Evolutionary conservation across 1,139 yeast species (phyloP).

Genomic region (Suhomyces bokatorum): DNA sequence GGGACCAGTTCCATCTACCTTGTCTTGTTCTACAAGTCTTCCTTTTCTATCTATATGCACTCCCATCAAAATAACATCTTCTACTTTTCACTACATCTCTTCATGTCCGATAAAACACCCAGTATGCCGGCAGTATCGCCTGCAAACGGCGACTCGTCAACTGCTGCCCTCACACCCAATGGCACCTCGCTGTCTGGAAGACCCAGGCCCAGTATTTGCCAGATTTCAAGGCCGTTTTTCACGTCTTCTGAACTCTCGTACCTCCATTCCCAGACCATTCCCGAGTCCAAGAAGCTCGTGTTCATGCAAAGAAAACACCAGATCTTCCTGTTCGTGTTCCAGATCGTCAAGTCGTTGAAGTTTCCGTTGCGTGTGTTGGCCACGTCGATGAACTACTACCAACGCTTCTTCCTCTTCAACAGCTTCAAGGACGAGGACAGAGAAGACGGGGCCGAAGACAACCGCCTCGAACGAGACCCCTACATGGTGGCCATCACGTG

Average conservation of each 20-base stretch:
- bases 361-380: conserved; percentile 69
- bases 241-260: conserved; percentile 56
- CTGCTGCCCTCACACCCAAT: conserved; percentile 5
- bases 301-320: conserved; percentile 55
- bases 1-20: no score
- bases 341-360: conserved; percentile 53
- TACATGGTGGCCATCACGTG: conserved; percentile 69
- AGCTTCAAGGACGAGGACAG: conserved; percentile 43
- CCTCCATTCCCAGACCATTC: conserved; percentile 54
- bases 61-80: neutral
- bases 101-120: conserved; percentile 9
- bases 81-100: neutral
- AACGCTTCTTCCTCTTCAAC: conserved; percentile 67
- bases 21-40: no score
- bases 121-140: conserved; percentile 7
- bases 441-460: conserved; percentile 13
- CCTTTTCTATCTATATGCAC: neutral
- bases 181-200: conserved; percentile 3
- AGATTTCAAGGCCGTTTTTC: conserved; percentile 66
- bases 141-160: neutral
- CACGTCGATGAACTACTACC: conserved; percentile 70
- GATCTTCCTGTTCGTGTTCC: conserved; percentile 55
- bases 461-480: conserved; percentile 34
- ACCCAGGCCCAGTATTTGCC: conserved; percentile 21
- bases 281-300: conserved; percentile 46